phyloP scores from a whole-genome alignment of 2,329 filamentous ascomycete species.

The Thielaviopsis euricoi region DNA sequence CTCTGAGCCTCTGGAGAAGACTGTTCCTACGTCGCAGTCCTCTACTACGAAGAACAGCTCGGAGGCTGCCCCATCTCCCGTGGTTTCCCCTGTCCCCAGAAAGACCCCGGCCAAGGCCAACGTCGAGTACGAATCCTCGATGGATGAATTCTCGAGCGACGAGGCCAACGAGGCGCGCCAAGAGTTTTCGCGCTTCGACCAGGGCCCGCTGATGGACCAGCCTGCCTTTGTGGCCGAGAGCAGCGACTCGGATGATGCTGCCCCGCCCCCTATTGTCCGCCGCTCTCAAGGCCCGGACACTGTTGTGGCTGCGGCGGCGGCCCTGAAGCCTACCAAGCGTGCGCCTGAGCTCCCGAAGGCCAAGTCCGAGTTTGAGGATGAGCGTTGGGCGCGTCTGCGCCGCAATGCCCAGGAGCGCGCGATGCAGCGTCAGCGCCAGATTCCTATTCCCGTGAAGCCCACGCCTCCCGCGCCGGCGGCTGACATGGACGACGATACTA shows the following conservation, averaged over 20 bases:
- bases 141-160: slow-evolving; percentile 37
- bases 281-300: slow-evolving; percentile 18
- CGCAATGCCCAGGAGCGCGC: slow-evolving; percentile 83
- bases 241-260: slow-evolving; percentile 31
- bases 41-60: neutral
- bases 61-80: slow-evolving; percentile 8
- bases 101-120: slow-evolving; percentile 19
- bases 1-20: slow-evolving; percentile 2
- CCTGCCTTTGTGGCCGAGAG: slow-evolving; percentile 62
- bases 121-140: slow-evolving; percentile 27
- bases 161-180: slow-evolving; percentile 42
- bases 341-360: slow-evolving; percentile 16
- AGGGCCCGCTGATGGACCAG: slow-evolving; percentile 74
- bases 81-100: slow-evolving; percentile 4
- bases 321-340: slow-evolving; percentile 16
- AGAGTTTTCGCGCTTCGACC: slow-evolving; percentile 58
- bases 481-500: slow-evolving; percentile 72
- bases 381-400: slow-evolving; percentile 90
- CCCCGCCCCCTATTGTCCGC: slow-evolving; percentile 35
- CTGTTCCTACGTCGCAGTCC: slow-evolving; percentile 1
- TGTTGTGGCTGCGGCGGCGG: slow-evolving; percentile 14
- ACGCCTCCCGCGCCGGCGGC: neutral
- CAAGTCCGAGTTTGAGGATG: slow-evolving; percentile 31
- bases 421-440: slow-evolving; percentile 46
- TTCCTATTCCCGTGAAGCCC: slow-evolving; percentile 33